Percentiles rank a stretch among this genome's conserved stretches.
Evolutionary conservation across 352 stramenopile genomes (phyloP).

Genomic region (Phytophthora pini): DNA sequence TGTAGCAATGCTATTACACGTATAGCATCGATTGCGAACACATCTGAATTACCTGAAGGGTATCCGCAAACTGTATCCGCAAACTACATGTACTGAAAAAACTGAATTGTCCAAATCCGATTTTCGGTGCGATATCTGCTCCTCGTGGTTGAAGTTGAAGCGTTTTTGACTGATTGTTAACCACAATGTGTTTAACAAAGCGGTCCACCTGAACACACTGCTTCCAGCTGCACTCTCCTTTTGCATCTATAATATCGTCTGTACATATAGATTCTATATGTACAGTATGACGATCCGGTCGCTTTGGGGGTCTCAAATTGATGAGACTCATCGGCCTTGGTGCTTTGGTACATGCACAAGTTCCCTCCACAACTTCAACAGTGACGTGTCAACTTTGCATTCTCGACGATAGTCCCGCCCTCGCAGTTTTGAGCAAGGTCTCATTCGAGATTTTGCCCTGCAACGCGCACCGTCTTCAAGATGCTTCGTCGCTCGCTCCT

Average conservation of each 20-base stretch:
- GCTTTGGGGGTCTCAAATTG: too few species aligned
- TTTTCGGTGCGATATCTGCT: background rate
- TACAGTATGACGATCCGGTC: background rate
- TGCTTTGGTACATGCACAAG: background rate
- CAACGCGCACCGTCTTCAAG: slow-evolving; percentile 1
- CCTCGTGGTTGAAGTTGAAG: slow-evolving; percentile 8
- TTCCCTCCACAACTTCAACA: slow-evolving; percentile 20
- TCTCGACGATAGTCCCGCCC: background rate
- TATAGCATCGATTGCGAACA: background rate
- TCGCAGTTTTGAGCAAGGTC: background rate
- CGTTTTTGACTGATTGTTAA: slow-evolving; percentile 6
- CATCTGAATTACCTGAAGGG: background rate
- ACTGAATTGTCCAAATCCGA: too few species aligned
- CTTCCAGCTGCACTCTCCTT: background rate
- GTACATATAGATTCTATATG: too few species aligned
- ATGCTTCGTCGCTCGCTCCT: slow-evolving; percentile 17
- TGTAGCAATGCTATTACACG: too few species aligned
- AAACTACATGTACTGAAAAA: too few species aligned
- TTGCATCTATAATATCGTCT: background rate
- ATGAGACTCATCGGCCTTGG: background rate
- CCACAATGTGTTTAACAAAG: slow-evolving; percentile 1
- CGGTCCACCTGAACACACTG: background rate
- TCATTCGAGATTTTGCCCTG: slow-evolving; percentile 16
- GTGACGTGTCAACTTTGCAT: slow-evolving; percentile 10
- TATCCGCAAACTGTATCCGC: too few species aligned